Percentiles rank a stretch among this genome's conserved stretches.
phyloP scores from a whole-genome alignment of 345 rosid genomes.

The Draba incana region DNA sequence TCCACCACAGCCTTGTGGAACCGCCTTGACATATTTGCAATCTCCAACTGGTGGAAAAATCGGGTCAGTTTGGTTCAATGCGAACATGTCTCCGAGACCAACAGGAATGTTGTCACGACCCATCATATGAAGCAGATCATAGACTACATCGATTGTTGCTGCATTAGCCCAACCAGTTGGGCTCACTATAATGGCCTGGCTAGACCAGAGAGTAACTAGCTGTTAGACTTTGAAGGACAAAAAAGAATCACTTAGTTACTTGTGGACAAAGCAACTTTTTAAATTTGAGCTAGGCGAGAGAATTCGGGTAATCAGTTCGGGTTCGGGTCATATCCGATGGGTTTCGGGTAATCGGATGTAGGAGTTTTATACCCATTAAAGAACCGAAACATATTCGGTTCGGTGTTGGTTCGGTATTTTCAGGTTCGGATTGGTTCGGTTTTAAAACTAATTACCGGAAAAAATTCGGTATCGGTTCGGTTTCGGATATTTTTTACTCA shows the following conservation, averaged over 20 bases:
- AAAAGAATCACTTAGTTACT: neutral
- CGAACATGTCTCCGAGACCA: constrained; percentile 73
- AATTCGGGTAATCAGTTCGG: no score
- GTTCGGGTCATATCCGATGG: no score
- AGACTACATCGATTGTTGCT: constrained; percentile 80
- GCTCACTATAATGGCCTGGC: constrained; percentile 77
- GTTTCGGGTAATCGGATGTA: no score
- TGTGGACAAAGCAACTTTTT: neutral
- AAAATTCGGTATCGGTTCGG: no score
- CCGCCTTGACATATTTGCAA: constrained; percentile 70
- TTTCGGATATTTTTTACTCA: no score
- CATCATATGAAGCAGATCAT: constrained; percentile 97
- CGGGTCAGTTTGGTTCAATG: constrained; percentile 70
- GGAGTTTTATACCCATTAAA: no score
- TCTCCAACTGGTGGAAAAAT: constrained; percentile 58
- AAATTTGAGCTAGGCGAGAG: no score
- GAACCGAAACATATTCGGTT: no score
- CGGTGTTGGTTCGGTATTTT: no score
- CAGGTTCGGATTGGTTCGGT: no score
- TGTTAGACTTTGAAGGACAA: constrained; percentile 1
- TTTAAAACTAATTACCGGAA: no score
- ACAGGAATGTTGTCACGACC: constrained; percentile 92
- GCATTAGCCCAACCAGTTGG: constrained; percentile 98
- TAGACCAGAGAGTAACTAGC: neutral
- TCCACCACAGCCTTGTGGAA: constrained; percentile 89